These are phyloP conservation scores for Mucor ambiguus DNA, from an alignment of 371 early-diverging fungal species.

Conservation along the genomic window DNA sequence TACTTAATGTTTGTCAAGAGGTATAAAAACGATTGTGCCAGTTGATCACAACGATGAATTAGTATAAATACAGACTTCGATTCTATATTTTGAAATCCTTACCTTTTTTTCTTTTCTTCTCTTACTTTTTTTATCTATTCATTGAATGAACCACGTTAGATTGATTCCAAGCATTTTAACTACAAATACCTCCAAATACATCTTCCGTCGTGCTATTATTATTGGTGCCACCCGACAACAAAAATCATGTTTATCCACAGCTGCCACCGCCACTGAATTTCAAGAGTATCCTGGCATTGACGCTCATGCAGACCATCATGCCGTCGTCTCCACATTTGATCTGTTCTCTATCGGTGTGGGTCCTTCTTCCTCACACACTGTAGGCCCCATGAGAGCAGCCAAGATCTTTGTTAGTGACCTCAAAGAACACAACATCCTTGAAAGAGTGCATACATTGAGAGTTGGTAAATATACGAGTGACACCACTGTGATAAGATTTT, in stretches of 20 bases:
- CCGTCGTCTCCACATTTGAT: conserved; percentile 93
- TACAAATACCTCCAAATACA: background rate
- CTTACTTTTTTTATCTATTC: background rate
- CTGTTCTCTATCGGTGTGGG: conserved; percentile 95
- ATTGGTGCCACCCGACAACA: background rate
- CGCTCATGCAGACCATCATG: conserved; percentile 61
- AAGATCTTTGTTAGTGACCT: conserved; percentile 90
- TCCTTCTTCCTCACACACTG: conserved; percentile 89
- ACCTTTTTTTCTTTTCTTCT: background rate
- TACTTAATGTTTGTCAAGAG: conserved; percentile 7
- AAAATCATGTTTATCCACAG: conserved; percentile 16
- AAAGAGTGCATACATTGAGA: conserved; percentile 68
- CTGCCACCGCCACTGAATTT: conserved; percentile 4
- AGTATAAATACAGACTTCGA: conserved; percentile 8
- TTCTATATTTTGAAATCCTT: background rate
- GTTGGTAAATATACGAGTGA: conserved; percentile 46
- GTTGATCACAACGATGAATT: background rate
- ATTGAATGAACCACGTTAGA: conserved; percentile 6
- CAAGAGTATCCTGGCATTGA: conserved; percentile 4
- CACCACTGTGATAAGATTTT: background rate
- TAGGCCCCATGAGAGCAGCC: conserved; percentile 96
- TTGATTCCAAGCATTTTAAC: conserved; percentile 1
- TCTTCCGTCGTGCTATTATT: background rate
- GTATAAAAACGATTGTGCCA: background rate
- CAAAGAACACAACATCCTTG: conserved; percentile 70